phyloP scores from a whole-genome alignment of 2,329 filamentous ascomycete species.

The Microdochium trichocladiopsis region DNA sequence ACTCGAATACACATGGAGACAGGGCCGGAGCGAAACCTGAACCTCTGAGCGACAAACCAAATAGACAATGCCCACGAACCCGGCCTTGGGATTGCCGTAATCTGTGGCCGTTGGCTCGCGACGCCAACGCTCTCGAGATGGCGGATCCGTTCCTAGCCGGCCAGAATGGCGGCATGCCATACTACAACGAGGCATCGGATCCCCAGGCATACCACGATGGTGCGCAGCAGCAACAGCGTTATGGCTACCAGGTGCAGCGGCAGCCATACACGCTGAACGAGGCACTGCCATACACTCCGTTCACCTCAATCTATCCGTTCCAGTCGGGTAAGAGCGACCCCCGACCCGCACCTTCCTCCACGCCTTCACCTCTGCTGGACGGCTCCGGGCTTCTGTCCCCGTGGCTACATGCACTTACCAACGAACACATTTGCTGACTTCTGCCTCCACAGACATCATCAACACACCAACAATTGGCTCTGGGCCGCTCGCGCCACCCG shows the following conservation, averaged over 20 bases:
- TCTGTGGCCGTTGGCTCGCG: background rate
- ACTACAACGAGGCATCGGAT: background rate
- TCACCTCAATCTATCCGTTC: slow-evolving; percentile 74
- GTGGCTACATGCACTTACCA: background rate
- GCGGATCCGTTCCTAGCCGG: background rate
- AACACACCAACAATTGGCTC: slow-evolving; percentile 56
- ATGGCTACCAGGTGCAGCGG: slow-evolving; percentile 8
- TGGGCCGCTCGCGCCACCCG: slow-evolving; percentile 41
- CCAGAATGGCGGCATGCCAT: background rate
- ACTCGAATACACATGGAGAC: background rate
- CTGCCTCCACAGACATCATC: slow-evolving; percentile 48
- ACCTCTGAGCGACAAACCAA: no score
- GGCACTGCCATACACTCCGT: slow-evolving; percentile 74
- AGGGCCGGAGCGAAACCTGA: no score
- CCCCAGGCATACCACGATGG: background rate
- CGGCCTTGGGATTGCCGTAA: background rate
- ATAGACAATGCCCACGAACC: no score
- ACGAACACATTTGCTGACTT: background rate
- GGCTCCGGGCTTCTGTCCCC: slow-evolving; percentile 1
- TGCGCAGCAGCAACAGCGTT: slow-evolving; percentile 5
- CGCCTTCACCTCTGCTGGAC: background rate
- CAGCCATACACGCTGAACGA: slow-evolving; percentile 61
- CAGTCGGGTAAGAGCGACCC: slow-evolving; percentile 52
- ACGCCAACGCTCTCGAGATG: background rate
- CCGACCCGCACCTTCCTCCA: slow-evolving; percentile 2